phyloP scores from a whole-genome alignment of 495 filamentous ascomycete species.

The Neurospora tetrasperma region DNA sequence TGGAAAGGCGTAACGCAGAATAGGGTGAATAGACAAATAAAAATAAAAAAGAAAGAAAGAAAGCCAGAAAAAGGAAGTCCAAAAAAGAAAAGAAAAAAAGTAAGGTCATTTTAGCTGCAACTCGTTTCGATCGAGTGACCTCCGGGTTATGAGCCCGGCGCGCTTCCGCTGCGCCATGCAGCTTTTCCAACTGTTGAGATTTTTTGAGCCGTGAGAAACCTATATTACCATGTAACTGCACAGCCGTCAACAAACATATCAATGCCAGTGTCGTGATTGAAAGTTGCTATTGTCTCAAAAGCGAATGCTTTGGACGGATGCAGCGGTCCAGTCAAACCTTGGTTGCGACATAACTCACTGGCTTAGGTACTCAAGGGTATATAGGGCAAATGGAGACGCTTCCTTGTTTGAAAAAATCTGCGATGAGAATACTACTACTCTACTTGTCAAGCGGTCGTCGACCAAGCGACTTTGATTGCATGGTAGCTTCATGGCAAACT shows the following conservation, averaged over 20 bases:
- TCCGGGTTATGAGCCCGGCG: conserved; percentile 12
- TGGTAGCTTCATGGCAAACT: not conserved
- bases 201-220: no score
- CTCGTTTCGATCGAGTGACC: conserved; percentile 10
- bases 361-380: not conserved
- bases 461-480: not conserved
- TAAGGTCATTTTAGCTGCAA: not conserved
- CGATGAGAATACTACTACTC: not conserved
- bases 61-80: not conserved
- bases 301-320: not conserved
- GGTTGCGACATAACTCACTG: not conserved
- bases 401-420: not conserved
- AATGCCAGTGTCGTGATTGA: not conserved
- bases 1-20: no score
- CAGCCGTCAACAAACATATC: no score
- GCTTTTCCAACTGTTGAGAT: not conserved
- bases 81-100: not conserved
- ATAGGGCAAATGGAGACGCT: not conserved
- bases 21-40: no score
- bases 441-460: not conserved
- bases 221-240: not conserved
- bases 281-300: not conserved
- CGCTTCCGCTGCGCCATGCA: conserved; percentile 11
- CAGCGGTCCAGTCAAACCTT: not conserved
- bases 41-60: not conserved